phyloP scores from a whole-genome alignment of 2,329 filamentous ascomycete species.

The Chrysosporium keratinophilum region DNA sequence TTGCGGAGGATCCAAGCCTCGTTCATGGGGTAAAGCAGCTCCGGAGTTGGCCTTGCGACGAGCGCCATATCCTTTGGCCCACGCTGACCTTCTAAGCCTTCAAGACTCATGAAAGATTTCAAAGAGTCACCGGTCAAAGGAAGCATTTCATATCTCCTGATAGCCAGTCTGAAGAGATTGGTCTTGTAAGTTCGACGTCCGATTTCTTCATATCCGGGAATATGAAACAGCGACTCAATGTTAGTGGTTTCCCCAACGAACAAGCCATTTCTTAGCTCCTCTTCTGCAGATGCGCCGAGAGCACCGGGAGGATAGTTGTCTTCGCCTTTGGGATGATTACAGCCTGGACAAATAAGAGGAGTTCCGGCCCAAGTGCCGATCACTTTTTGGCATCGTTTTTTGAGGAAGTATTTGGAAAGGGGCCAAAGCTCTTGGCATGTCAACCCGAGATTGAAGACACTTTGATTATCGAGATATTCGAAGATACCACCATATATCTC shows the following conservation, averaged over 20 bases:
- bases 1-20: constrained; percentile 13
- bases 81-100: background rate
- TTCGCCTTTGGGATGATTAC: constrained; percentile 4
- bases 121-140: background rate
- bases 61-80: background rate
- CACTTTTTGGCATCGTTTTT: background rate
- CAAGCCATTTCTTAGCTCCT: constrained; percentile 6
- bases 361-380: constrained; percentile 3
- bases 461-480: background rate
- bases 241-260: background rate
- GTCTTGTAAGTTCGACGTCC: constrained; percentile 7
- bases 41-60: background rate
- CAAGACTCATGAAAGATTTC: background rate
- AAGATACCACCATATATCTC: constrained; percentile 8
- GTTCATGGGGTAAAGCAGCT: constrained; percentile 9
- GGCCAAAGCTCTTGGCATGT: constrained; percentile 10
- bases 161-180: constrained; percentile 9
- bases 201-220: constrained; percentile 7
- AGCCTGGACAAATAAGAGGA: constrained; percentile 8
- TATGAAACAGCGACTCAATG: background rate
- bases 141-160: constrained; percentile 4
- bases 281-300: background rate
- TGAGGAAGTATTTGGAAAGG: constrained; percentile 3
- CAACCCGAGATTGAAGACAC: constrained; percentile 5
- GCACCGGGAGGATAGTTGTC: constrained; percentile 1